Percentiles rank a stretch among this genome's conserved stretches.
Evolutionary conservation across 139 green algal genomes (phyloP).

Genomic region (Chlorella sorokiniana): DNA sequence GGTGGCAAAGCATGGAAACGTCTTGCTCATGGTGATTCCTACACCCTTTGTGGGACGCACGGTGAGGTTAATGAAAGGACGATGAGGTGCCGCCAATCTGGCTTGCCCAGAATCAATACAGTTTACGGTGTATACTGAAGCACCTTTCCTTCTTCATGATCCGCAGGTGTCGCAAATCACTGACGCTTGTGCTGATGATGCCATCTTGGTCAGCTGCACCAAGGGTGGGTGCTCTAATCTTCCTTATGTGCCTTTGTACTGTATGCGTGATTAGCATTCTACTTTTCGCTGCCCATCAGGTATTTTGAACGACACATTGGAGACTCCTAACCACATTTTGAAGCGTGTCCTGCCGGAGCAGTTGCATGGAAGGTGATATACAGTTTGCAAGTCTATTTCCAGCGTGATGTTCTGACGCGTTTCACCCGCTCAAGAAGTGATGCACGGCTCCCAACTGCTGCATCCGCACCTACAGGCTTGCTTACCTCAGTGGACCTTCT

Average conservation of each 20-base stretch:
- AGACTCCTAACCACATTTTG: slow-evolving; percentile 75
- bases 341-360: slow-evolving; percentile 55
- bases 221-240: slow-evolving; percentile 59
- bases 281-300: slow-evolving; percentile 21
- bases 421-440: background rate
- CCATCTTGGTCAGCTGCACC: slow-evolving; percentile 79
- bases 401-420: background rate
- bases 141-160: background rate
- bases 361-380: slow-evolving; percentile 18
- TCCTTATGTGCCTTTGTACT: background rate
- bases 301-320: slow-evolving; percentile 77
- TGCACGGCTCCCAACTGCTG: background rate
- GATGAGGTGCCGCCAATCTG: background rate
- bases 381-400: background rate
- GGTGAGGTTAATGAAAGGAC: slow-evolving; percentile 41
- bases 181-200: background rate
- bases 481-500: slow-evolving; percentile 66
- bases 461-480: slow-evolving; percentile 2
- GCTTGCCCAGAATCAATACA: background rate
- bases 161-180: slow-evolving; percentile 10
- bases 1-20: slow-evolving; percentile 47
- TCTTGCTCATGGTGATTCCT: slow-evolving; percentile 87
- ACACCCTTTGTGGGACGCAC: slow-evolving; percentile 77
- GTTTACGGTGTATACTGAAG: too few species aligned
- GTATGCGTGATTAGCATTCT: background rate